Conservation (phyloP, 2,329 filamentous ascomycete genomes). For the Paraphaeosphaeria sporulosa region DNA sequence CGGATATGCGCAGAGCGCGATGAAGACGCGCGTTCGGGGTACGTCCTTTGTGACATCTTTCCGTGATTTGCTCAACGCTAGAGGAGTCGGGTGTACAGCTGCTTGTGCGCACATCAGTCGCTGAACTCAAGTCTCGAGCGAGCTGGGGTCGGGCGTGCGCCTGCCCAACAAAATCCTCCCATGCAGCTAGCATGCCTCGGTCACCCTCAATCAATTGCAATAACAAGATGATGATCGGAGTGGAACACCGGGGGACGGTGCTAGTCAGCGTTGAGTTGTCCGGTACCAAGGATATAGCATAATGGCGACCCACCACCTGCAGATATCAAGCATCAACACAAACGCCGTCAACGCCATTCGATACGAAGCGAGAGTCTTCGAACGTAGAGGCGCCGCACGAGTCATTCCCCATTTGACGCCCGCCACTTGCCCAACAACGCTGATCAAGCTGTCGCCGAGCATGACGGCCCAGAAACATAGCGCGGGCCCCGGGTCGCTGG, state of each 20-base stretch:
- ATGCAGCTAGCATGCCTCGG: too few relatives aligned
- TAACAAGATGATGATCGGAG: background rate
- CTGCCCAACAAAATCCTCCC: background rate
- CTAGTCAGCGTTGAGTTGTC: background rate
- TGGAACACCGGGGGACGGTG: background rate
- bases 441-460: background rate
- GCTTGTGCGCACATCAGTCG: too few relatives aligned
- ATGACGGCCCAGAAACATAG: conserved; percentile 14
- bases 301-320: background rate
- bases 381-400: background rate
- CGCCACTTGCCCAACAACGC: background rate
- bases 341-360: background rate
- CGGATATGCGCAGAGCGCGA: background rate
- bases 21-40: background rate
- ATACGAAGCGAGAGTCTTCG: background rate
- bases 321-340: background rate
- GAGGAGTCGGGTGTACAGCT: too few relatives aligned
- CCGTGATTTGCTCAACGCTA: too few relatives aligned
- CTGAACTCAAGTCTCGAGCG: background rate
- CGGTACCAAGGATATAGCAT: conserved; percentile 2
- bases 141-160: background rate
- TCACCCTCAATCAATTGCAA: background rate
- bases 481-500: conserved; percentile 14
- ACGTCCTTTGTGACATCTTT: background rate
- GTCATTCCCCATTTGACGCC: background rate